Percentiles rank a stretch among this genome's conserved stretches.
phyloP scores from a whole-genome alignment of 805 yeast species.

The Priceomyces castillae region DNA sequence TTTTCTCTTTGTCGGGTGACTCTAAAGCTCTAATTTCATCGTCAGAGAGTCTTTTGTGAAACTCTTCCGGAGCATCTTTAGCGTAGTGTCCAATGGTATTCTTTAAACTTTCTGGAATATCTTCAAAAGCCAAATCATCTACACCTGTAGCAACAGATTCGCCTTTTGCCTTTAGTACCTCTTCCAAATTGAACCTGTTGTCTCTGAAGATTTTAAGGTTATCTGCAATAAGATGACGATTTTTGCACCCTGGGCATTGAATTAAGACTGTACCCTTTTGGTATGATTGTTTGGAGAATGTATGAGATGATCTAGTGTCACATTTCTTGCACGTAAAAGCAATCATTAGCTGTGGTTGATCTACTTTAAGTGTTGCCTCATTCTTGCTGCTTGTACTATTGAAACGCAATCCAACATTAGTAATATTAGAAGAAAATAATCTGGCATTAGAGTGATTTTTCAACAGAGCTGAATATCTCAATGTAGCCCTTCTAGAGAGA shows the following conservation, averaged over 20 bases:
- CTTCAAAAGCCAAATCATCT: constrained; percentile 68
- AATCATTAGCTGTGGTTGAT: constrained; percentile 77
- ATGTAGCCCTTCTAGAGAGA: neutral
- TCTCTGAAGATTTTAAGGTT: constrained; percentile 70
- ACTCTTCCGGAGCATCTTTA: constrained; percentile 59
- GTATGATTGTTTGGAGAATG: constrained; percentile 91
- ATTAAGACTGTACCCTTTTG: constrained; percentile 81
- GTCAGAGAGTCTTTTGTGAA: constrained; percentile 8
- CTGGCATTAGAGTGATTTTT: neutral
- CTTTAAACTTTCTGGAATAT: constrained; percentile 57
- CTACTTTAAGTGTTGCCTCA: constrained; percentile 46
- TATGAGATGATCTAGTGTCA: constrained; percentile 77
- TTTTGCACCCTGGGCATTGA: constrained; percentile 88
- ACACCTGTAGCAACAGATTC: constrained; percentile 64
- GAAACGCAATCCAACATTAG: neutral
- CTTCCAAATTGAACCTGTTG: constrained; percentile 70
- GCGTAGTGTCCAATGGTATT: constrained; percentile 61
- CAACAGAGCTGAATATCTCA: neutral
- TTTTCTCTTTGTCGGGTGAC: constrained; percentile 1
- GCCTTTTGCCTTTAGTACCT: constrained; percentile 72
- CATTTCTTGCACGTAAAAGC: constrained; percentile 94
- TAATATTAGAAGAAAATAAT: neutral
- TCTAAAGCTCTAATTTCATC: constrained; percentile 6
- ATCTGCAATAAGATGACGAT: constrained; percentile 89
- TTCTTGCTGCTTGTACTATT: neutral